Evolutionary conservation across 306 rosid species (phyloP).

Genomic region (Castanea sativa): DNA sequence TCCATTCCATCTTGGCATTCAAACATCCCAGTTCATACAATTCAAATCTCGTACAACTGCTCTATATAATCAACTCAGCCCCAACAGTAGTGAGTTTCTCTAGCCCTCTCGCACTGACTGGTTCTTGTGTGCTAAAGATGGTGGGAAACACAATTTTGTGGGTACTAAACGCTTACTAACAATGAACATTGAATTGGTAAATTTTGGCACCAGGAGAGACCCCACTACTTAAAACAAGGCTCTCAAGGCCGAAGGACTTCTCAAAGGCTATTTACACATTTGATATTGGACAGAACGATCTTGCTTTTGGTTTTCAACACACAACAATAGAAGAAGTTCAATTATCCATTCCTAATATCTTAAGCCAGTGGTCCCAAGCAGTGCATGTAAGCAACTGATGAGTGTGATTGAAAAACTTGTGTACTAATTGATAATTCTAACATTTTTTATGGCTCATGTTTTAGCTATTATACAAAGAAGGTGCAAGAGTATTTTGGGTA

Average conservation of each 20-base stretch:
- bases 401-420: not conserved
- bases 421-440: not conserved
- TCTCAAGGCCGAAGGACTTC: constrained; percentile 70
- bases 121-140: constrained; percentile 3
- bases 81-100: constrained; percentile 38
- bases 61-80: constrained; percentile 47
- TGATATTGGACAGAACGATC: constrained; percentile 92
- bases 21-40: constrained; percentile 60
- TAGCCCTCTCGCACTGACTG: constrained; percentile 3
- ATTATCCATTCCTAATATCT: constrained; percentile 63
- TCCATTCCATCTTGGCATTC: constrained; percentile 78
- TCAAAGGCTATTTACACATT: constrained; percentile 70
- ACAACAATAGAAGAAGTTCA: constrained; percentile 52
- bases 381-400: constrained; percentile 41
- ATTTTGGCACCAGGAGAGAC: constrained; percentile 33
- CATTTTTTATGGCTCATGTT: constrained; percentile 14
- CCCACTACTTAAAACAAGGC: constrained; percentile 36
- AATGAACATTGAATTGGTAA: constrained; percentile 2
- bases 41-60: constrained; percentile 56
- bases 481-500: constrained; percentile 80
- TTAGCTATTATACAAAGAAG: constrained; percentile 70
- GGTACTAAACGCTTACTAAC: not conserved
- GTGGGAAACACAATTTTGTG: not conserved
- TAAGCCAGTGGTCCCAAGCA: constrained; percentile 47
- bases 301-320: constrained; percentile 54